Evolutionary conservation across 2,329 filamentous ascomycete species (phyloP), one percentile per base, ranked within the genome.

Genomic region (Epichloe sp.): DNA sequence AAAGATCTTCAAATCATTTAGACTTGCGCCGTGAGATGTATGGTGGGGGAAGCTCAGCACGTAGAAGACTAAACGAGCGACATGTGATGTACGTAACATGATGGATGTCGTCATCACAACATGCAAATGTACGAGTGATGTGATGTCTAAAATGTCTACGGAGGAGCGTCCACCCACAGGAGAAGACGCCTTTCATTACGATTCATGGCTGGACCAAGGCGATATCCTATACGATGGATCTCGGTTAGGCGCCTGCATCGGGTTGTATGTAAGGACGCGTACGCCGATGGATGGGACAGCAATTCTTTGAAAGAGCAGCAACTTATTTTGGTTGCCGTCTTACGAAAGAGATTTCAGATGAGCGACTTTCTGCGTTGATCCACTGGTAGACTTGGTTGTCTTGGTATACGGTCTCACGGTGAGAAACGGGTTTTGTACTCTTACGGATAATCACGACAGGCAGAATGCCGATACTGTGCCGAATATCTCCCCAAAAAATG

Each of bases 1-100:
- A 66, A 63, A 63, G 59, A 65, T 48, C 14, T 50, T 50, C 14
- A 48, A 44, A 53, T 31, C n/a, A 4, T 31, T 11, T 31, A 31
- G 31, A 31, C 31, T 31, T 11, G 31, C 31, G 31, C 31, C 3
- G 3, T 31, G 31, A 11, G 11, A 31, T 4, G 26, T 11, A 31
- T 31, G 31, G 31, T 1, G 3, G 31, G 26, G 31, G 31, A 31
- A 11, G 8, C 31, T 4, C 31, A 31, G 3, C 26, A 31, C 31
- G 31, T 11, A 31, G 31, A 31, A 31, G 31, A 31, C 8, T 11
- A 31, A 11, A 31, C 10, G 31, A 10, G 10, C 31, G 3, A 31
- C 31, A 31, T 31, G 10, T 11, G 10, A 31, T 31, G 31, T 10
- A 31, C 31, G 31, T 11, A 10, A 10, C 8, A 11, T 31, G 31